Evolutionary conservation across 1,139 yeast species (phyloP).

Genomic region (Candida tetrigidarum): DNA sequence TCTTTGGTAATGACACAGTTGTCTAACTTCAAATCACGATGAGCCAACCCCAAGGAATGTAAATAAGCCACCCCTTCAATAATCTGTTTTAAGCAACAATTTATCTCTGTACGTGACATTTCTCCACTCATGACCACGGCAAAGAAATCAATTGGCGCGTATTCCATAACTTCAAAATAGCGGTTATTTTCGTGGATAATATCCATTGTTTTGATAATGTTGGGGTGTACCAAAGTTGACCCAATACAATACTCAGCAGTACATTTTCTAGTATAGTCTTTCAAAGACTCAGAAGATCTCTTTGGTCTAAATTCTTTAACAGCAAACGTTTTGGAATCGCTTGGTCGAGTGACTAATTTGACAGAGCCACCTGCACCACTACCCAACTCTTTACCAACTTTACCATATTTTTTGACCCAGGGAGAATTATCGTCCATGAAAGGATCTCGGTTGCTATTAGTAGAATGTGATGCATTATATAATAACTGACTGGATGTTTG

Average conservation of each 20-base stretch:
- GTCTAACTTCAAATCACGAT: slow-evolving; percentile 92
- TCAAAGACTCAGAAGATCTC: slow-evolving; percentile 78
- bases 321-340: slow-evolving; percentile 88
- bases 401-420: slow-evolving; percentile 83
- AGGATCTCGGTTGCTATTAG: slow-evolving; percentile 37
- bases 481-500: slow-evolving; percentile 49
- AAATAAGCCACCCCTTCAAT: slow-evolving; percentile 82
- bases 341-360: slow-evolving; percentile 76
- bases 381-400: slow-evolving; percentile 87
- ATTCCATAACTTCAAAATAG: slow-evolving; percentile 96
- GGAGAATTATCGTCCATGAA: slow-evolving; percentile 62
- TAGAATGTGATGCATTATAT: slow-evolving; percentile 39
- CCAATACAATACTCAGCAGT: slow-evolving; percentile 98
- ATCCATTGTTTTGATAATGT: slow-evolving; percentile 91
- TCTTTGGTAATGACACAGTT: slow-evolving; percentile 88
- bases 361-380: slow-evolving; percentile 99
- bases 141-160: slow-evolving; percentile 94
- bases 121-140: slow-evolving; percentile 98
- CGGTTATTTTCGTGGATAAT: slow-evolving; percentile 85
- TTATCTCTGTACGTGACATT: slow-evolving; percentile 83
- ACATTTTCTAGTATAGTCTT: slow-evolving; percentile 93
- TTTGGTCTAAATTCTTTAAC: slow-evolving; percentile 95
- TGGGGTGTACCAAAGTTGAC: slow-evolving; percentile 92
- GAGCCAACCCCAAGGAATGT: slow-evolving; percentile 91
- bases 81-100: slow-evolving; percentile 89